Conservation (phyloP, 441 rosid genomes). For the Codiaeum variegatum region DNA sequence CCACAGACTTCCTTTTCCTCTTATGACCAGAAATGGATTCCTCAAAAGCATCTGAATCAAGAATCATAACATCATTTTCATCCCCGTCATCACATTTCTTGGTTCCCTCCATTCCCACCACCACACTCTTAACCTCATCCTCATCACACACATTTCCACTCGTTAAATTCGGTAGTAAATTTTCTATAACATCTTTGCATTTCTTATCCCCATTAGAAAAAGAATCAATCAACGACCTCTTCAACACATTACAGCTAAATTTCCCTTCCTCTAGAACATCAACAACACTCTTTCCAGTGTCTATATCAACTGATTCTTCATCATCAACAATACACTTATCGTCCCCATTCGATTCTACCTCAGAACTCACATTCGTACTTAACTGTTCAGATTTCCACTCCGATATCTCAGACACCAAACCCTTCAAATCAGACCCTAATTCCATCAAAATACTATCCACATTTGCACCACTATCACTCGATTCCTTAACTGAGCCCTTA, state of each 20-base stretch:
- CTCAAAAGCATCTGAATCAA: constrained; percentile 19
- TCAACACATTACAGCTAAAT: constrained; percentile 22
- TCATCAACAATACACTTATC: constrained; percentile 27
- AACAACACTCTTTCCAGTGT: constrained; percentile 21
- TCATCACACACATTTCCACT: constrained; percentile 18
- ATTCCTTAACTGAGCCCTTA: constrained; percentile 16
- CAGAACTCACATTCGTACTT: constrained; percentile 18
- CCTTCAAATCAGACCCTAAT: constrained; percentile 33
- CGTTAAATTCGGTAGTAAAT: constrained; percentile 15
- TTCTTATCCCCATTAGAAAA: constrained; percentile 26
- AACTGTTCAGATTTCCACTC: constrained; percentile 20
- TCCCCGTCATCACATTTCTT: constrained; percentile 23
- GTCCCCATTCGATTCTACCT: constrained; percentile 19
- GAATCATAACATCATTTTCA: constrained; percentile 12
- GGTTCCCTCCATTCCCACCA: constrained; percentile 25
- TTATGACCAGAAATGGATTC: constrained; percentile 28
- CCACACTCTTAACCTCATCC: constrained; percentile 28
- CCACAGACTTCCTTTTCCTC: constrained; percentile 47
- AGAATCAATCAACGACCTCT: constrained; percentile 24
- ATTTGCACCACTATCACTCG: constrained; percentile 14
- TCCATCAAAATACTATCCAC: constrained; percentile 28
- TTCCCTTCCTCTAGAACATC: constrained; percentile 26
- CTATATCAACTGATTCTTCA: constrained; percentile 27
- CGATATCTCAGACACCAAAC: constrained; percentile 25
- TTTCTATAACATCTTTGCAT: constrained; percentile 22